phyloP scores from a whole-genome alignment of 768 basidiomycete genomes.

The Hysterangium stoloniferum region DNA sequence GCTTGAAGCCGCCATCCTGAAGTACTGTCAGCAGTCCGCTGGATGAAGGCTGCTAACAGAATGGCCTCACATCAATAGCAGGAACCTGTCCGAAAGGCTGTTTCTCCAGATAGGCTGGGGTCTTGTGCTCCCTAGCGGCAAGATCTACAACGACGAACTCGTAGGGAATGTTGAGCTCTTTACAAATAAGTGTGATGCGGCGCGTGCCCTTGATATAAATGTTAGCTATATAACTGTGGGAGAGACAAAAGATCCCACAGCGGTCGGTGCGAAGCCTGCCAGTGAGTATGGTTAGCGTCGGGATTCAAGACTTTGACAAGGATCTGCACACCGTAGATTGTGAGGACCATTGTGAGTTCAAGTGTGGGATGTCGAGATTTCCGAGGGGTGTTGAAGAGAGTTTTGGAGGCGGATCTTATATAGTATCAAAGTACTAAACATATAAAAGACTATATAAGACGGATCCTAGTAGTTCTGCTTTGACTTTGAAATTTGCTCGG shows the following conservation, averaged over 20 bases:
- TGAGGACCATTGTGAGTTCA: slow-evolving; percentile 18
- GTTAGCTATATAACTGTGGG: neutral
- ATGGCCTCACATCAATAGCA: slow-evolving; percentile 32
- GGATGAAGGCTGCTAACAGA: neutral
- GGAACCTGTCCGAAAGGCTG: slow-evolving; percentile 66
- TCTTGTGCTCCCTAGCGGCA: slow-evolving; percentile 35
- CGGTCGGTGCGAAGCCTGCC: too few species aligned
- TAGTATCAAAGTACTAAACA: too few species aligned
- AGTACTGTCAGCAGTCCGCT: neutral
- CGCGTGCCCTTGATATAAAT: slow-evolving; percentile 8
- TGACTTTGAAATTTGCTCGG: too few species aligned
- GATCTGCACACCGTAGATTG: slow-evolving; percentile 13
- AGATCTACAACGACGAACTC: slow-evolving; percentile 21
- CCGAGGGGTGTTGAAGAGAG: too few species aligned
- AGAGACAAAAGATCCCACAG: neutral
- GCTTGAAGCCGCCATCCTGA: slow-evolving; percentile 52
- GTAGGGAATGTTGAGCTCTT: slow-evolving; percentile 14
- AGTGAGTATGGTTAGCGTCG: too few species aligned
- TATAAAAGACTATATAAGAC: too few species aligned
- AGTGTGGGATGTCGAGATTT: too few species aligned
- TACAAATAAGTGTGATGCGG: slow-evolving; percentile 16
- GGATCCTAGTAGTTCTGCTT: too few species aligned
- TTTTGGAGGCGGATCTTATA: too few species aligned
- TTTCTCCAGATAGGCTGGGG: slow-evolving; percentile 30
- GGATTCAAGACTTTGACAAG: too few species aligned